Evolutionary conservation across 306 rosid species (phyloP).

Genomic region (Prunus davidiana): DNA sequence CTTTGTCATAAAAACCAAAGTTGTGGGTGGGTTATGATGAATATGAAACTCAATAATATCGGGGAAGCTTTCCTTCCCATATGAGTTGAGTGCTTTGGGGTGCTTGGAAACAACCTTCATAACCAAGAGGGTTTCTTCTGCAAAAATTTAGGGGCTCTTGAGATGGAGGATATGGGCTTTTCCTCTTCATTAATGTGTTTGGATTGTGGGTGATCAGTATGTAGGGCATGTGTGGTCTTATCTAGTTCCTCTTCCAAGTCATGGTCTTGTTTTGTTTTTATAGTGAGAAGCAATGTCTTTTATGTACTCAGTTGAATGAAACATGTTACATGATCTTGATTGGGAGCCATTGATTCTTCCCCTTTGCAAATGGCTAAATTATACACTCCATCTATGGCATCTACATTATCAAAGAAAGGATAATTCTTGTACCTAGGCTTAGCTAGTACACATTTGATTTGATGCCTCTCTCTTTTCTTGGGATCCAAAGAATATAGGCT

Average conservation of each 20-base stretch:
- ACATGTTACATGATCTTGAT: conserved; percentile 7
- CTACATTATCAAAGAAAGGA: no score
- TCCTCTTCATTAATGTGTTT: conserved; percentile 22
- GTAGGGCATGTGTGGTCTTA: conserved; percentile 30
- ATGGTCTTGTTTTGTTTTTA: conserved; percentile 48
- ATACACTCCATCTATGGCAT: no score
- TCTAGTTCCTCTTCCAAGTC: conserved; percentile 24
- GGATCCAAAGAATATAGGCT: not conserved
- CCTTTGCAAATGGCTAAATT: no score
- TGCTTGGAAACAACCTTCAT: conserved; percentile 14
- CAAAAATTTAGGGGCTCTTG: not conserved
- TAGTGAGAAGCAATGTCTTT: conserved; percentile 27
- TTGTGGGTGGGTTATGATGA: conserved; percentile 1
- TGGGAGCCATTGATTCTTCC: no score
- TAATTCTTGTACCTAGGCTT: no score
- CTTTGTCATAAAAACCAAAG: not conserved
- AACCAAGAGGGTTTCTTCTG: not conserved
- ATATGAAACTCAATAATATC: not conserved
- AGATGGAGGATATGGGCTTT: conserved; percentile 33
- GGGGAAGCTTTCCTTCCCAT: not conserved
- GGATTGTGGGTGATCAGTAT: conserved; percentile 27
- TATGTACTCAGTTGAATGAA: conserved; percentile 17
- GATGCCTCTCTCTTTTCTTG: not conserved
- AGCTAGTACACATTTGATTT: no score
- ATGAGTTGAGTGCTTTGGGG: conserved; percentile 1